Evolutionary conservation across 1,284 basidiomycete species (phyloP).

Genomic region (Puccinia hordei): DNA sequence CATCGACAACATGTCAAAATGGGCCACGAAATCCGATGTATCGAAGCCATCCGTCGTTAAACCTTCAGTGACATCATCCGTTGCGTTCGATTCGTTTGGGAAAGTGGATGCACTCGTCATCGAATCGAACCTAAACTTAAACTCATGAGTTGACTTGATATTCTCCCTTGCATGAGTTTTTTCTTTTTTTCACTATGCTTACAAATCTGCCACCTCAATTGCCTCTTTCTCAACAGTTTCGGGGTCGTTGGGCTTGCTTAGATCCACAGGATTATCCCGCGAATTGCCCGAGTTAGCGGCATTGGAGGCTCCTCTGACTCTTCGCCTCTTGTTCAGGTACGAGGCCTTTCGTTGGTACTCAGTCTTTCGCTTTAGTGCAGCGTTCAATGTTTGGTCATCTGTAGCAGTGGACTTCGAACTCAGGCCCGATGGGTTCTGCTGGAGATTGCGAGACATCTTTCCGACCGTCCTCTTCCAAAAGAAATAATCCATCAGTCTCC

Average conservation of each 20-base stretch:
- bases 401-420: slow-evolving; percentile 1
- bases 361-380: slow-evolving; percentile 75
- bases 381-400: slow-evolving; percentile 33
- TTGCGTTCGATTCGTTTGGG: neutral
- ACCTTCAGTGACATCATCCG: slow-evolving; percentile 53
- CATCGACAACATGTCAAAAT: slow-evolving; percentile 78
- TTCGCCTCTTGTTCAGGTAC: slow-evolving; percentile 51
- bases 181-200: slow-evolving; percentile 57
- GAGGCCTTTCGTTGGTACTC: slow-evolving; percentile 60
- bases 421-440: slow-evolving; percentile 3
- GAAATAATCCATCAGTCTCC: slow-evolving; percentile 71
- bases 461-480: slow-evolving; percentile 75
- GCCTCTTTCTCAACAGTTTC: slow-evolving; percentile 63
- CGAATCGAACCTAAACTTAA: slow-evolving; percentile 35
- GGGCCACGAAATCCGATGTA: slow-evolving; percentile 69
- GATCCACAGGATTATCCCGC: slow-evolving; percentile 4
- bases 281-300: slow-evolving; percentile 19
- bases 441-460: slow-evolving; percentile 39
- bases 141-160: neutral
- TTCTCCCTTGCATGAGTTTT: neutral
- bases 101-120: slow-evolving; percentile 35
- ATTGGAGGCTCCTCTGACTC: slow-evolving; percentile 29
- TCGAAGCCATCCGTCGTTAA: slow-evolving; percentile 50
- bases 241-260: slow-evolving; percentile 56
- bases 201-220: slow-evolving; percentile 67